Evolutionary conservation across 306 rosid genomes (phyloP), one percentile per base, ranked within the genome.

Genomic region (Prunus padus): DNA sequence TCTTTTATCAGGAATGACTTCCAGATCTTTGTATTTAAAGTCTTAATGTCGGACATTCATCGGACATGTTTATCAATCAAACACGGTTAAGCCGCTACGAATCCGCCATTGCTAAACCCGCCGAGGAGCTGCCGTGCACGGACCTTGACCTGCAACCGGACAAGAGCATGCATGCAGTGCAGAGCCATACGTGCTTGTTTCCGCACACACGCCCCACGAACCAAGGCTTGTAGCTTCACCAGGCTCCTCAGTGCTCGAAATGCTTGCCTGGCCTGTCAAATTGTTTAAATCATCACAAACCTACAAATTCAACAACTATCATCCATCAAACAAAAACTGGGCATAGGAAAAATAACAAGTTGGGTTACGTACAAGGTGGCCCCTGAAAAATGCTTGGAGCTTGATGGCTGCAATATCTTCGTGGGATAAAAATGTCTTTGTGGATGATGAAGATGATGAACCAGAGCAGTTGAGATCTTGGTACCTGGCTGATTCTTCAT

Each of bases 211-310:
- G 65, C 92, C 46, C 98, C 97, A 0, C 97, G 88, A 73, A 74
- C 92, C 91, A 92, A 67, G 19, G 98, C 97, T 80, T 94, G 98
- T 71, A 92, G 77, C 86, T 88, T 94, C 85, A 92, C 98, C 44
- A 95, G 77, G 78, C 97, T 84, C 82, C 49, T 88, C 20, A 90
- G 89, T 0, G 96, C 97, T 26, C 78, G 57, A 79, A 70, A 82
- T 63, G 98, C 97, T 63, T 81, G 56, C 72, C 97, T 89, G 8
- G 97, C 98, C 98, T 95, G 85, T 46, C 15, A 22, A 68, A 66
- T 25, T 57, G 31, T 2, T 37, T 18, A 75, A 65, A 14, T 54
- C 31, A 45, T 37, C 45, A 63, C 16, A 71, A 33, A 75, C 60
- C 28, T 4, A 69, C 47, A 52, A 31, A 25, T 23, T 59, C 64